These are phyloP conservation scores for Penicillium sp. DNA, from an alignment of 2,329 filamentous ascomycete genomes.

Conservation along the genomic window DNA sequence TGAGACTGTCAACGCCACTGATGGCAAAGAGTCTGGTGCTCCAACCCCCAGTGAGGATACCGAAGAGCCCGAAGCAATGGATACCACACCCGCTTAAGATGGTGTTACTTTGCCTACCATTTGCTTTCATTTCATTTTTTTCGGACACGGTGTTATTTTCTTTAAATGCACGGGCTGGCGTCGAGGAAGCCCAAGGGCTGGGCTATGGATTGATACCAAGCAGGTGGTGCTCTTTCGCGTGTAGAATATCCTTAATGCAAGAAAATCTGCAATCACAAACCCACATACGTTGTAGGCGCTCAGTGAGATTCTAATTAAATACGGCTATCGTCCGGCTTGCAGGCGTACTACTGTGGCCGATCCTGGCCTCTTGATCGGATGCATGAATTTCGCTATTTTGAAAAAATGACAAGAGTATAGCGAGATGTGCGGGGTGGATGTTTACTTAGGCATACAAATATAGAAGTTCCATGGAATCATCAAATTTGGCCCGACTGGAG, in stretches of 20 bases:
- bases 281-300: neutral
- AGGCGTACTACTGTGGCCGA: no score
- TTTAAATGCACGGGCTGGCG: neutral
- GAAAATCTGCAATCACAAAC: neutral
- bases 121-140: neutral
- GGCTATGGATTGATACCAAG: neutral
- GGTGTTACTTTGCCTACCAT: neutral
- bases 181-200: neutral
- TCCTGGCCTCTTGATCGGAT: no score
- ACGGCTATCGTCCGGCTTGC: no score
- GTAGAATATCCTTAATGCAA: neutral
- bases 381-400: no score
- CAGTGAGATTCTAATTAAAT: no score
- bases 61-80: slow-evolving; percentile 14
- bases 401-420: no score
- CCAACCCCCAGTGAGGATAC: slow-evolving; percentile 2
- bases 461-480: no score
- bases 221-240: neutral
- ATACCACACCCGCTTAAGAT: slow-evolving; percentile 11
- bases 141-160: neutral
- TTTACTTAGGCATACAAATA: no score
- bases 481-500: no score
- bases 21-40: neutral
- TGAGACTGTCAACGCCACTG: neutral
- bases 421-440: no score